These are phyloP conservation scores for Aspergillus ustus DNA, from an alignment of 2,329 filamentous ascomycete genomes.

Conservation along the genomic window DNA sequence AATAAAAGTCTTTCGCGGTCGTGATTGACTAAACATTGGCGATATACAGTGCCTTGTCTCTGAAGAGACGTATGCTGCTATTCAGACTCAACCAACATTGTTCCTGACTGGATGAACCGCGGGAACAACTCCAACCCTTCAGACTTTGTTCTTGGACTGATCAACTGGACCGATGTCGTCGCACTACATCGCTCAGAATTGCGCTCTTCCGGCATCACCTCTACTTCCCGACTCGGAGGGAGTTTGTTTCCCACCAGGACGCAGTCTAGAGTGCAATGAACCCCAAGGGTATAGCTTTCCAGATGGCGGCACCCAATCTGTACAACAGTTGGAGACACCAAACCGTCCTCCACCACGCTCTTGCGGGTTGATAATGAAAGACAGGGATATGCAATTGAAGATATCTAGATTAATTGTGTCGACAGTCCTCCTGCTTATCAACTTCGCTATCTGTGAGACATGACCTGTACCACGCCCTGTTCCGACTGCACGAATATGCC, in stretches of 20 bases:
- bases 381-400: constrained; percentile 58
- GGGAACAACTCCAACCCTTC: background rate
- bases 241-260: constrained; percentile 3
- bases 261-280: background rate
- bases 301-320: constrained; percentile 12
- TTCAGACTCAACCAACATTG: background rate
- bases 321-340: constrained; percentile 14
- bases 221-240: background rate
- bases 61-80: background rate
- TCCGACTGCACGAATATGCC: constrained; percentile 14
- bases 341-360: constrained; percentile 18
- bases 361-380: constrained; percentile 54
- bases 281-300: background rate
- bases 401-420: constrained; percentile 68
- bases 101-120: background rate
- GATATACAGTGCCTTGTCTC: background rate
- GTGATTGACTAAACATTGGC: background rate
- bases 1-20: background rate
- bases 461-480: background rate
- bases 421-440: constrained; percentile 62
- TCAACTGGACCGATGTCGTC: background rate
- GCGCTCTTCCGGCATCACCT: background rate
- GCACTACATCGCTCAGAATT: background rate
- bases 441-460: constrained; percentile 68
- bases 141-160: background rate